Evolutionary conservation across 1,139 yeast species (phyloP).

Genomic region (Blastobotrys petasosporus): DNA sequence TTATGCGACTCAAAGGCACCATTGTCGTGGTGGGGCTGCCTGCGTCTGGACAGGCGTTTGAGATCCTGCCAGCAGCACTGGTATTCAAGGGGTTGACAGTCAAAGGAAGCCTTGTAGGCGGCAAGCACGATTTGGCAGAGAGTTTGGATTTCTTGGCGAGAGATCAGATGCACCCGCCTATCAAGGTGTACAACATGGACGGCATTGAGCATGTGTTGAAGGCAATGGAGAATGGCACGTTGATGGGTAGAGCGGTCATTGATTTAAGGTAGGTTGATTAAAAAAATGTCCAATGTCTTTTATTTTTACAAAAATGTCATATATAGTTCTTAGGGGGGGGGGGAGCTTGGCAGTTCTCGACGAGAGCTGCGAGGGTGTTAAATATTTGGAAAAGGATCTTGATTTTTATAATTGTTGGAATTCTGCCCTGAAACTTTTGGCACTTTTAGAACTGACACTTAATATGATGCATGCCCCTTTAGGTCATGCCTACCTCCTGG

Average conservation of each 20-base stretch:
- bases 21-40: constrained; percentile 71
- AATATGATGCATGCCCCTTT: too few species aligned
- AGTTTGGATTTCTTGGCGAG: constrained; percentile 61
- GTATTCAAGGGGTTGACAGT: constrained; percentile 53
- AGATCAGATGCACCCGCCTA: constrained; percentile 58
- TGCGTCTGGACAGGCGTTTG: constrained; percentile 49
- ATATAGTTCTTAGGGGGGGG: too few species aligned
- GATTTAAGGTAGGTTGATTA: constrained; percentile 28
- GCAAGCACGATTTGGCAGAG: constrained; percentile 64
- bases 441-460: too few species aligned
- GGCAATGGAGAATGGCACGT: constrained; percentile 58
- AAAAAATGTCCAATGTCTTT: too few species aligned
- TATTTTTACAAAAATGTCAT: too few species aligned
- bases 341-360: too few species aligned
- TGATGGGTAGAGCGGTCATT: constrained; percentile 61
- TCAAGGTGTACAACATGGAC: constrained; percentile 54
- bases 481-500: too few species aligned
- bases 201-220: constrained; percentile 52
- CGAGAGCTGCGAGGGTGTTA: too few species aligned
- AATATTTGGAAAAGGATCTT: too few species aligned
- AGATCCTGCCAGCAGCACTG: constrained; percentile 47
- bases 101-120: constrained; percentile 65
- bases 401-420: too few species aligned
- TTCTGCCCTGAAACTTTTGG: too few species aligned
- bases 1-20: constrained; percentile 62